A percentile compares a stretch with the other conserved stretches of the same genome.
phyloP scores from a whole-genome alignment of 257 asterid genomes.

The Sherardia arvensis region DNA sequence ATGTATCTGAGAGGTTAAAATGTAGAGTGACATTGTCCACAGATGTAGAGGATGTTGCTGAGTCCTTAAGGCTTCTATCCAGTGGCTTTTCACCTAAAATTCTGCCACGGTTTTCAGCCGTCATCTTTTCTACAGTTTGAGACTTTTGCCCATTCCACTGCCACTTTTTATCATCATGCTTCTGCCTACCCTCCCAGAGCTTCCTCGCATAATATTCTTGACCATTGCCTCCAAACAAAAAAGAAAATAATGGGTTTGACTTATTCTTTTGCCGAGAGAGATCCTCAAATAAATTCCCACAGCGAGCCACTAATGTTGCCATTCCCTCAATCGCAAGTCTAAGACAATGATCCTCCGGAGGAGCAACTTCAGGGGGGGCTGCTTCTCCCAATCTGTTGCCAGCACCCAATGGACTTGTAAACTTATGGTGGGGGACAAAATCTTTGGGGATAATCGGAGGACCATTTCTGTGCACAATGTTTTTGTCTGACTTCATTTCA shows the following conservation, averaged over 20 bases:
- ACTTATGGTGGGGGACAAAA: slow-evolving; percentile 72
- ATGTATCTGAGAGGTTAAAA: slow-evolving; percentile 73
- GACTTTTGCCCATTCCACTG: slow-evolving; percentile 33
- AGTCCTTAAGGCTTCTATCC: slow-evolving; percentile 48
- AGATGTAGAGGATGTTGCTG: slow-evolving; percentile 39
- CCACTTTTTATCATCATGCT: slow-evolving; percentile 40
- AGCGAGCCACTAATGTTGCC: slow-evolving; percentile 89
- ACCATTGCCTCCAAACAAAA: slow-evolving; percentile 76
- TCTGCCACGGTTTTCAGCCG: slow-evolving; percentile 81
- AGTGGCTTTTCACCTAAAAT: slow-evolving; percentile 87
- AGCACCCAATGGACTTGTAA: slow-evolving; percentile 42
- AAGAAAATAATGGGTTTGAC: slow-evolving; percentile 65
- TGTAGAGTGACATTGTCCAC: slow-evolving; percentile 52
- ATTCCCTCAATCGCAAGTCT: slow-evolving; percentile 88
- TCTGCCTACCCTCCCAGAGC: slow-evolving; percentile 91
- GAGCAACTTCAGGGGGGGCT: slow-evolving; percentile 67
- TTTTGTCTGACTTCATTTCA: too few species aligned
- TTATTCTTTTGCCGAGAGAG: slow-evolving; percentile 84
- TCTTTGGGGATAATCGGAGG: slow-evolving; percentile 78
- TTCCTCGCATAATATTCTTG: slow-evolving; percentile 68
- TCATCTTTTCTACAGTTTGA: slow-evolving; percentile 52
- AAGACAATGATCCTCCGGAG: slow-evolving; percentile 73
- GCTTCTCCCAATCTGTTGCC: slow-evolving; percentile 30
- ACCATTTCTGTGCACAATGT: slow-evolving; percentile 48
- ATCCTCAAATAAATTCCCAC: slow-evolving; percentile 88